phyloP scores from a whole-genome alignment of 371 early-diverging fungal genomes.

The Actinomortierella wolfii region DNA sequence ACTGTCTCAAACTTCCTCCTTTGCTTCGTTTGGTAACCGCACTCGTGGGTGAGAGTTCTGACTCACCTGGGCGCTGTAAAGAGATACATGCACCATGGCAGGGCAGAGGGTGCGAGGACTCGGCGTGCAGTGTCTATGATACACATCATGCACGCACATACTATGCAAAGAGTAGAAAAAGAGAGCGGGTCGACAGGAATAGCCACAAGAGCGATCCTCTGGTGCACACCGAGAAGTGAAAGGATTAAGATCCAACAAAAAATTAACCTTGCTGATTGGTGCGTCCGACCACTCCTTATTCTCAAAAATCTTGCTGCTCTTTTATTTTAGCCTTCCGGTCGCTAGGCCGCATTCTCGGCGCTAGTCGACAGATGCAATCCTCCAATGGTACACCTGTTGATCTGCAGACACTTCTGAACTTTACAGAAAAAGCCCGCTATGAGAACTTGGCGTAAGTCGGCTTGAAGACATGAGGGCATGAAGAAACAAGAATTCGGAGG shows the following conservation, averaged over 20 bases:
- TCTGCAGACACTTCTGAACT: conserved; percentile 50
- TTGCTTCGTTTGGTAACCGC: conserved; percentile 25
- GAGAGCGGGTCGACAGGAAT: too few relatives aligned
- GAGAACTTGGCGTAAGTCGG: conserved; percentile 54
- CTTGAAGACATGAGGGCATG: too few relatives aligned
- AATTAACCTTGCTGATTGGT: background rate
- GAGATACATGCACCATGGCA: too few relatives aligned
- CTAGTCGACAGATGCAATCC: conserved; percentile 52
- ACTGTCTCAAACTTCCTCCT: background rate
- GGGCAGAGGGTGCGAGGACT: too few relatives aligned
- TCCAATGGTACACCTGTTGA: conserved; percentile 39
- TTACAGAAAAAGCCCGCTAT: conserved; percentile 69
- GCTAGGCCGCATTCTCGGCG: conserved; percentile 72
- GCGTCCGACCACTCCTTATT: background rate
- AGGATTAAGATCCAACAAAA: background rate
- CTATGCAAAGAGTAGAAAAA: background rate
- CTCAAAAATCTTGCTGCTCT: background rate
- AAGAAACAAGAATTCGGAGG: too few relatives aligned
- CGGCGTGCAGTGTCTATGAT: too few relatives aligned
- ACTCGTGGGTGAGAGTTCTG: too few relatives aligned
- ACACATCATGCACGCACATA: too few relatives aligned
- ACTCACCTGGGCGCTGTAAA: background rate
- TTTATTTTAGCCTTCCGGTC: conserved; percentile 71
- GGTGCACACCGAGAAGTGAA: too few relatives aligned
- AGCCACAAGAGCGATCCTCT: too few relatives aligned